Evolutionary conservation across 306 rosid genomes (phyloP).

Genomic region (Rosa lucieae): DNA sequence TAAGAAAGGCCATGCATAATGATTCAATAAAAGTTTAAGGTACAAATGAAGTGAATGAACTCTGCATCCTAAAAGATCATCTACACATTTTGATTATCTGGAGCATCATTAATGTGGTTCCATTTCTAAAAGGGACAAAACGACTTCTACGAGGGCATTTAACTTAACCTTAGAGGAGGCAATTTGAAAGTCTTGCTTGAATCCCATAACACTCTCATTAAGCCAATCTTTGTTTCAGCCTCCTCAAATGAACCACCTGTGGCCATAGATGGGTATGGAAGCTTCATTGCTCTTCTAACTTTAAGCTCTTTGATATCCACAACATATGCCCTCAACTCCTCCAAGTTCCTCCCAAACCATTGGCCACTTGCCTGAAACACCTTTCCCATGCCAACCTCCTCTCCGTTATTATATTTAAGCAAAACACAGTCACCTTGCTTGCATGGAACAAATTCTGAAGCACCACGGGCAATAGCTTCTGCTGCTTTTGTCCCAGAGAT

Average conservation of each 20-base stretch:
- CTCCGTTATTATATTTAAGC: constrained; percentile 44
- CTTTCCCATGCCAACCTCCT: constrained; percentile 65
- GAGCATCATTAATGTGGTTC: constrained; percentile 16
- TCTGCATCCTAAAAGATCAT: neutral
- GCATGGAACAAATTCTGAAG: constrained; percentile 43
- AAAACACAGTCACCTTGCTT: constrained; percentile 59
- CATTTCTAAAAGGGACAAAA: constrained; percentile 9
- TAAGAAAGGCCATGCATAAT: neutral
- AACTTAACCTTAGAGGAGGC: constrained; percentile 29
- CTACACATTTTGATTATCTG: constrained; percentile 8
- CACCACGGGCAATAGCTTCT: constrained; percentile 32
- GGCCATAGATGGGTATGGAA: constrained; percentile 67
- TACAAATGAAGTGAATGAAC: neutral
- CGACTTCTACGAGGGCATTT: neutral
- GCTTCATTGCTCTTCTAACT: constrained; percentile 43
- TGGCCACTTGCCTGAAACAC: constrained; percentile 59
- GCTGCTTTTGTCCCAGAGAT: constrained; percentile 37
- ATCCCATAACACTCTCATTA: constrained; percentile 84
- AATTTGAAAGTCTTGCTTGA: constrained; percentile 40
- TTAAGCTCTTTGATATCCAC: constrained; percentile 71
- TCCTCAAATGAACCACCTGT: constrained; percentile 69
- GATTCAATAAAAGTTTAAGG: neutral
- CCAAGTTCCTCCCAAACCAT: constrained; percentile 71
- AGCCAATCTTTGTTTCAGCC: constrained; percentile 63
- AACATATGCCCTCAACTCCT: constrained; percentile 48